Percentiles rank a stretch among this genome's conserved stretches.
Conservation (phyloP, 2,329 filamentous ascomycete species). For the Xenoacremonium recifei region DNA sequence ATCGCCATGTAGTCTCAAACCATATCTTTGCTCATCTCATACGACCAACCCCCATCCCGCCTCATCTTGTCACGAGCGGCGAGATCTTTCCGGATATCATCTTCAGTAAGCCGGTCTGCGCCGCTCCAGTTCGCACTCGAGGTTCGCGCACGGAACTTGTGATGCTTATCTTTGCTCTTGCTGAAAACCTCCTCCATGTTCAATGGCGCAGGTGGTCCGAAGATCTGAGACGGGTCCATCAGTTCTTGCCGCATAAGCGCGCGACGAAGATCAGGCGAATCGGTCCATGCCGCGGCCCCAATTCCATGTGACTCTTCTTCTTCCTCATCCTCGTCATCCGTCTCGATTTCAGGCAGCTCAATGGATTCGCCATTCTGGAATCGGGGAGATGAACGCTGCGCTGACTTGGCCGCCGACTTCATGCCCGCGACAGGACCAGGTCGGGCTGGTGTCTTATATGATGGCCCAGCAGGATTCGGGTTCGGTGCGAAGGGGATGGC, state of each 20-base stretch:
- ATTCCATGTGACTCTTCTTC: constrained; percentile 56
- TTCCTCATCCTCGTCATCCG: constrained; percentile 88
- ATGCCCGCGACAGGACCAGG: constrained; percentile 39
- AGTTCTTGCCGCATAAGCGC: constrained; percentile 80
- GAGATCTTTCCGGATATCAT: constrained; percentile 79
- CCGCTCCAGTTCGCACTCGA: constrained; percentile 94
- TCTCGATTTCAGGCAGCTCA: constrained; percentile 90
- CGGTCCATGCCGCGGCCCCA: constrained; percentile 79
- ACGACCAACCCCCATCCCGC: constrained; percentile 83
- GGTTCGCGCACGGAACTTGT: constrained; percentile 86
- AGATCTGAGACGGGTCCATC: constrained; percentile 80
- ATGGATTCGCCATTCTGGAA: constrained; percentile 90
- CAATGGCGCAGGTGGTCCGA: constrained; percentile 82
- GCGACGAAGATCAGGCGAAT: constrained; percentile 76
- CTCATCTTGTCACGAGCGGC: constrained; percentile 77
- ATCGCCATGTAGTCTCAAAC: constrained; percentile 26
- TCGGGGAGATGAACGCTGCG: constrained; percentile 69
- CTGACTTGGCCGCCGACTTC: constrained; percentile 61
- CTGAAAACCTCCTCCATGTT: constrained; percentile 97
- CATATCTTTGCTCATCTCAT: constrained; percentile 54
- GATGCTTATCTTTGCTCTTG: constrained; percentile 80
- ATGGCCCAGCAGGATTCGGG: constrained; percentile 50
- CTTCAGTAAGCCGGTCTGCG: constrained; percentile 78
- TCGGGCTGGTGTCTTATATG: constrained; percentile 71
- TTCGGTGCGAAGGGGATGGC: constrained; percentile 84